Conservation (phyloP, 2,329 filamentous ascomycete genomes). For the Colletotrichum lini region DNA sequence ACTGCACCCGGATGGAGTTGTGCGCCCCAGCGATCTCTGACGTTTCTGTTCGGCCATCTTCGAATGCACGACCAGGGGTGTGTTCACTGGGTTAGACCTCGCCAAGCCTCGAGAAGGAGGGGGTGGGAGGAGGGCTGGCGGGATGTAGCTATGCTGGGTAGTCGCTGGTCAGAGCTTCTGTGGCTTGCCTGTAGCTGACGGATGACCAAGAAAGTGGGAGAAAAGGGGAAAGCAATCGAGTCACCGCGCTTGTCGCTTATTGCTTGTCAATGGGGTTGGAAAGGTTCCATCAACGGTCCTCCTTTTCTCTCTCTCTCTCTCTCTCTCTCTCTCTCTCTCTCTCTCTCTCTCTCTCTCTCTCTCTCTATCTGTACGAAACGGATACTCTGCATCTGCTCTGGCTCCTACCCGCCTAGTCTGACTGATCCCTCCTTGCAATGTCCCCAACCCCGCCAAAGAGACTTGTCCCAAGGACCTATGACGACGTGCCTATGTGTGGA, state of each 20-base stretch:
- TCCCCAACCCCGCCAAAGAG: constrained; percentile 41
- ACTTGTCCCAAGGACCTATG: constrained; percentile 37
- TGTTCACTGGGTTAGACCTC: constrained; percentile 23
- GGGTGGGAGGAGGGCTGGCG: constrained; percentile 2
- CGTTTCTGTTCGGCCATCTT: constrained; percentile 17
- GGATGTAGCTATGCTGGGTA: constrained; percentile 11
- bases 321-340: too few species aligned
- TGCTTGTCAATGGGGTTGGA: constrained; percentile 7
- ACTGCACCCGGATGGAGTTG: constrained; percentile 17
- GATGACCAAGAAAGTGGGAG: constrained; percentile 3
- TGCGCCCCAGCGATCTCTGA: constrained; percentile 30
- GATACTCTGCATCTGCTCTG: constrained; percentile 4
- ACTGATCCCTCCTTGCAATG: constrained; percentile 18
- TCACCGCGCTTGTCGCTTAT: constrained; percentile 12
- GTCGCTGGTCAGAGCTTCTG: constrained; percentile 36
- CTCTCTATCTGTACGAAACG: not conserved
- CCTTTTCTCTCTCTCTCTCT: too few species aligned
- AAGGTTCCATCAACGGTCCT: not conserved
- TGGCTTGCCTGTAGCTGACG: constrained; percentile 6
- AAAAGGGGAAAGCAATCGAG: constrained; percentile 16
- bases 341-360: too few species aligned
- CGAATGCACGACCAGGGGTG: constrained; percentile 37
- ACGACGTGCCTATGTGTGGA: constrained; percentile 40
- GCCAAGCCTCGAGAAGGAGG: constrained; percentile 14
- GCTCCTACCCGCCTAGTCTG: not conserved